phyloP scores from a whole-genome alignment of 2,329 filamentous ascomycete species.

The Fonsecaea multimorphosa region DNA sequence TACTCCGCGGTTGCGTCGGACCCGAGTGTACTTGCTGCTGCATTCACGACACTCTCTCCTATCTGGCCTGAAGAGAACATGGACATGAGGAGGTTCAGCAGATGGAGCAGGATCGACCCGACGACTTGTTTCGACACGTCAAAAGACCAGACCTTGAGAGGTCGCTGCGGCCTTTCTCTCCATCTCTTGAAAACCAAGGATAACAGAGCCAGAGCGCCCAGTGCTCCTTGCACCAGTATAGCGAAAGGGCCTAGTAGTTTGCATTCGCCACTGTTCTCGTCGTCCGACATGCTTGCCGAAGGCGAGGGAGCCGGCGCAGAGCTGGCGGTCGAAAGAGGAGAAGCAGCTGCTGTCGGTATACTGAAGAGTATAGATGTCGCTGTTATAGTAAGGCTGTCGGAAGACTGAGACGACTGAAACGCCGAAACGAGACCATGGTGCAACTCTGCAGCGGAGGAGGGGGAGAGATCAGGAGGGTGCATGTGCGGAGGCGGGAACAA shows the following conservation, averaged over 20 bases:
- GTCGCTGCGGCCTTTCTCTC: constrained; percentile 87
- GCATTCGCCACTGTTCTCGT: constrained; percentile 74
- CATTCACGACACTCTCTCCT: constrained; percentile 46
- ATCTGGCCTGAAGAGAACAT: constrained; percentile 91
- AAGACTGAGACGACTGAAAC: constrained; percentile 12
- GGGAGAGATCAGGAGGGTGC: constrained; percentile 27
- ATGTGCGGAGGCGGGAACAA: constrained; percentile 18
- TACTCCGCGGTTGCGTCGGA: constrained; percentile 61
- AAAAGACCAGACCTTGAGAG: constrained; percentile 96
- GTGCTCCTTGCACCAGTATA: constrained; percentile 82
- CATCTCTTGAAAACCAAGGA: constrained; percentile 93
- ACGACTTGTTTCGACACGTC: constrained; percentile 98
- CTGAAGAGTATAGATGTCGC: constrained; percentile 27
- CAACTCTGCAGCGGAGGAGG: constrained; percentile 14
- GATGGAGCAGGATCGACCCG: constrained; percentile 86
- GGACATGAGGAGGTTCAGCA: constrained; percentile 93
- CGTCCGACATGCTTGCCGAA: constrained; percentile 38
- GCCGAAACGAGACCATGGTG: constrained; percentile 25
- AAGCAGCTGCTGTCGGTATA: constrained; percentile 32
- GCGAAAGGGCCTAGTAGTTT: constrained; percentile 88
- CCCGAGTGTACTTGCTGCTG: constrained; percentile 45
- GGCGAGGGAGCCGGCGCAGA: constrained; percentile 31
- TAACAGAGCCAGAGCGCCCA: constrained; percentile 81
- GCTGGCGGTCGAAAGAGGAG: constrained; percentile 12
- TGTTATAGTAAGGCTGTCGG: constrained; percentile 16